phyloP scores from a whole-genome alignment of 805 yeast species.

The Candida sphagnicola region DNA sequence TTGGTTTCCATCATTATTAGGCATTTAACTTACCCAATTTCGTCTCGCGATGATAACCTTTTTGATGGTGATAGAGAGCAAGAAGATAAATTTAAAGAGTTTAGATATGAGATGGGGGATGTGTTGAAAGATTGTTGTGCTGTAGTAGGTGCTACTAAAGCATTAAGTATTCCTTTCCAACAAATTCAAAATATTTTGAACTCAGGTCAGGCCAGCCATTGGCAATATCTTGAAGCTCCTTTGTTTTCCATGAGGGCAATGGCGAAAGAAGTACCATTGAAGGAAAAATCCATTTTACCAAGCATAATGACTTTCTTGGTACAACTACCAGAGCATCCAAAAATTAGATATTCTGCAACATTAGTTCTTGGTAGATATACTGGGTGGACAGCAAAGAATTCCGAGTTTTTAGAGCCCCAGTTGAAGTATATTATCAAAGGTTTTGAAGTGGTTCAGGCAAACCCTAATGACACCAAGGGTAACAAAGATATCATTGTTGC shows the following conservation, averaged over 20 bases:
- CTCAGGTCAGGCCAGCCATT: conserved; percentile 39
- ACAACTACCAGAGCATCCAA: conserved; percentile 77
- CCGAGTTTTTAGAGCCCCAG: conserved; percentile 76
- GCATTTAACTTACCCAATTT: conserved; percentile 72
- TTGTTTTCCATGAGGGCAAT: conserved; percentile 85
- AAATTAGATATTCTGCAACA: conserved; percentile 88
- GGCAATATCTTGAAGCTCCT: conserved; percentile 92
- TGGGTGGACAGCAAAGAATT: conserved; percentile 88
- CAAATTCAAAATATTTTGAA: conserved; percentile 45
- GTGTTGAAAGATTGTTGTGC: conserved; percentile 95
- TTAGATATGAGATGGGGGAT: conserved; percentile 96
- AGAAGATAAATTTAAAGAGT: conserved; percentile 90
- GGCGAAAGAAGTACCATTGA: conserved; percentile 82
- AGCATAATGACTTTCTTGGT: conserved; percentile 66
- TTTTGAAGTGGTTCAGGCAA: conserved; percentile 34
- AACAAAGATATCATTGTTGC: conserved; percentile 64
- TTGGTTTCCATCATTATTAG: conserved; percentile 58
- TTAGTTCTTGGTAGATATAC: conserved; percentile 94
- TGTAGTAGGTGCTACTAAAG: conserved; percentile 72
- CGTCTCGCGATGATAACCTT: conserved; percentile 25
- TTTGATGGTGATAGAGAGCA: conserved; percentile 71
- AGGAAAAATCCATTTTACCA: conserved; percentile 67
- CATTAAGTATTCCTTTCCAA: conserved; percentile 67
- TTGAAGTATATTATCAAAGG: conserved; percentile 81
- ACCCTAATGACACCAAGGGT: conserved; percentile 14